These are phyloP conservation scores for Phytophthora pistaciae DNA, from an alignment of 352 stramenopile species.

Conservation along the genomic window DNA sequence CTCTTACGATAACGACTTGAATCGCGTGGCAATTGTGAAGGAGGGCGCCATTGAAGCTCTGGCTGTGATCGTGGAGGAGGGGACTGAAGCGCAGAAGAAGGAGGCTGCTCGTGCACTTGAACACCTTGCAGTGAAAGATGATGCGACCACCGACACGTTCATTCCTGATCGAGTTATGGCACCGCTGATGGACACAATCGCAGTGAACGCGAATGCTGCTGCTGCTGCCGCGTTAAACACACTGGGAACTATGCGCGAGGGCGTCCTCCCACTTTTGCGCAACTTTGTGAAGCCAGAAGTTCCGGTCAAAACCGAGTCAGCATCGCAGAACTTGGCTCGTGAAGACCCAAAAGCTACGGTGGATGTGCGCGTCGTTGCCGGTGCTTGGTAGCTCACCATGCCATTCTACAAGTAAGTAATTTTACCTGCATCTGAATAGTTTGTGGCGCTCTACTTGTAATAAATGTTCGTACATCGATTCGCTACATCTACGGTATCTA, in stretches of 20 bases:
- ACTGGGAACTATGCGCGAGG: slow-evolving; percentile 4
- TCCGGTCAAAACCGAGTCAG: not conserved
- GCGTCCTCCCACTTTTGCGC: slow-evolving; percentile 10
- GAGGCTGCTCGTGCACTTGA: slow-evolving; percentile 13
- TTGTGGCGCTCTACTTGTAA: too few relatives aligned
- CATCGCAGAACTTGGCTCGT: not conserved
- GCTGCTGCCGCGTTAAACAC: slow-evolving; percentile 7
- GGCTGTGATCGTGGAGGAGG: not conserved
- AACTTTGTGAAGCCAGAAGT: not conserved
- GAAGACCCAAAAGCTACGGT: not conserved
- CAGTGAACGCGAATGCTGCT: slow-evolving; percentile 8
- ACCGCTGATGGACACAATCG: slow-evolving; percentile 7
- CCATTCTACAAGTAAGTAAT: too few relatives aligned
- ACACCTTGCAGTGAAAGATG: not conserved
- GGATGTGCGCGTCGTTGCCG: not conserved
- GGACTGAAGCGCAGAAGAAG: slow-evolving; percentile 5
- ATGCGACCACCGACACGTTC: not conserved
- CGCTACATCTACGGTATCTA: too few relatives aligned
- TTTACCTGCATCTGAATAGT: too few relatives aligned
- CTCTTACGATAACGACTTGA: slow-evolving; percentile 5
- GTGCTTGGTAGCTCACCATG: not conserved
- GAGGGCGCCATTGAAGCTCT: slow-evolving; percentile 1
- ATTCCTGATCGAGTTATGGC: not conserved
- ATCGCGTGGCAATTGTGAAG: slow-evolving; percentile 6
- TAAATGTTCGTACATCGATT: too few relatives aligned